Evolutionary conservation across 768 basidiomycete genomes (phyloP), one percentile per base, ranked within the genome.

Genomic region (Phlegmacium glaucopus): DNA sequence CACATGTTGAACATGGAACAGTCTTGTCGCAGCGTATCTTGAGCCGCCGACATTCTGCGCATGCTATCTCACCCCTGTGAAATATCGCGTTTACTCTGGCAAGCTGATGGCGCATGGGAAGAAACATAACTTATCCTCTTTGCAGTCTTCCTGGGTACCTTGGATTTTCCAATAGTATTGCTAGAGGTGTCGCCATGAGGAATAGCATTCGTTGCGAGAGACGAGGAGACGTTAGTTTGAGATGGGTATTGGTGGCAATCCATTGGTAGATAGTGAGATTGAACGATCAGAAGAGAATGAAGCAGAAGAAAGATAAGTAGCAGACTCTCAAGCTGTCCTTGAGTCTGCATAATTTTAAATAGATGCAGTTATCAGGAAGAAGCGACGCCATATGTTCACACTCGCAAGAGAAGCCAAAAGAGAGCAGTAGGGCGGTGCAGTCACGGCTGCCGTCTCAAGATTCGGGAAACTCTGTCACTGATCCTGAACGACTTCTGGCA

Each of bases 1-100:
- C 65, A 48, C 77, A 79, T 29, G 79, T 76, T 12, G 75, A 69
- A 48, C 73, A 75, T 16, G 75, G 72, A 8, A 76, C 59, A 4
- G 54, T 65, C 44, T 58, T 67, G 55, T 70, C 68, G 45, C 69
- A 71, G 17, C 63, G 61, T 50, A 74, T 70, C 56, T 75, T 76
- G 13, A 76, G 60, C 45, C 73, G 59, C 15, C 71, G 65, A 50
- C 75, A 75, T 48, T 74, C 72, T 22, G 72, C 69, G 49, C 72
- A 74, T 4, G 71, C 70, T 28, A 74, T 72, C 47, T 74, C 70
- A 15, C 72, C 70, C 40, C 70, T 71, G 37, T 9, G 18, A 35
- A 39, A 36, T 34, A 27, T 53, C 40, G 25, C 36, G 18, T 42
- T 35, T 10, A 30, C 25, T 17, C 25, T 17, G 30, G 36, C 42